Evolutionary conservation across 1,139 yeast genomes (phyloP), one percentile per base, ranked within the genome.

Genomic region (Zygoascus meyerae): DNA sequence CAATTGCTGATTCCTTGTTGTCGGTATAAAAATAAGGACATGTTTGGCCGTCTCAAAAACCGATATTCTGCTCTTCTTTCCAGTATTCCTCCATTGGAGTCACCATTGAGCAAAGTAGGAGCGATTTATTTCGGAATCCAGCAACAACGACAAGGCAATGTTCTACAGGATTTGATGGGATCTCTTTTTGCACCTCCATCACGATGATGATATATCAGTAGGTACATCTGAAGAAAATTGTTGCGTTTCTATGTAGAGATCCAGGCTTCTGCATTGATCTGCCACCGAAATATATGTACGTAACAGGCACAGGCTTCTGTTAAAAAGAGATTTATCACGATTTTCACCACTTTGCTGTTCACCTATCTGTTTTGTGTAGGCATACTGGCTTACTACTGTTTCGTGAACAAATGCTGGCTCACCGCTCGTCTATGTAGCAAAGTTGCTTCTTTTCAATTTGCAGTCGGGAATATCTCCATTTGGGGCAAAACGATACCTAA

Each of bases 101-200:
- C 55, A 12, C 59, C 68, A 2, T 47, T 70, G 40, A 52, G 45
- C 12, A 50, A 48, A 32, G 62, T 75, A 42, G 86, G 83, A 33
- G 69, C 68, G 53, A 59, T 67, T 5, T 78, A 75, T 59, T 82
- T 81, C 55, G 85, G 83, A 11, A 77, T 82, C 10, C 31, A 39
- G 34, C 71, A 77, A 10, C 78, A 73, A 45, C 77, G 75, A 44
- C 81, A 77, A 49, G 74, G 73, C 14, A 86, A 87, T 61, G 72
- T 86, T 71, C 68, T 90, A 59, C 92, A 87, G 57, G 87, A 83
- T 59, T 73, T 90, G 71, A 86, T 90, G 95, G 82, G 94, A 17
- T 87, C 89, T 30, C 71, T 89, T 47, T 74, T 35, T 35, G 39
- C 39, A 18, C 39, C 39, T 9, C 39, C 39, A n/a, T 29, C 29